Base-by-base conservation (phyloP, 1,284 basidiomycete genomes). In the Apiotrichum domesticum region DNA sequence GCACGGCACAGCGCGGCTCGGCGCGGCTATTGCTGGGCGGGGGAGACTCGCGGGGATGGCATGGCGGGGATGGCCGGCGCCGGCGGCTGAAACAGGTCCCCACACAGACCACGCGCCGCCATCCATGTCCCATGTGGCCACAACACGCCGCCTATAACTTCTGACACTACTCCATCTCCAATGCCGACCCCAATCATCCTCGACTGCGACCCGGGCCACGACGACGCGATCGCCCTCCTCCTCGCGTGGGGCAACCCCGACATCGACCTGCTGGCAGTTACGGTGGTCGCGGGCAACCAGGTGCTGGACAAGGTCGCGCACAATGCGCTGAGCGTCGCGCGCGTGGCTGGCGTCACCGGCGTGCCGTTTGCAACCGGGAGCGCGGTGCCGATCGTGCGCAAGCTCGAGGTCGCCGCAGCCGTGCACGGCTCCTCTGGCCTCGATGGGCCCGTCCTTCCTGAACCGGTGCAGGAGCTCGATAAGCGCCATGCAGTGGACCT, bases 191-290 rank as follows among this genome's bases (percentile, higher is more conserved):
- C 46, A 2, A 57, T 64, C 37, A 63, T 65, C 46, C 57, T 65
- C 37, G 63, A 65, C 57, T 63, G 62, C 46, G 63, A 65, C 55
- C 57, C 63, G 11, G 63, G 62, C 6, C 59, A 63, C 52, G 63
- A 65, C 52, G 63, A 65, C 40, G 63, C 59, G 7, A 55, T 65
- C 35, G 63, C 63, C 3, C 55, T 65, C 32, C 51, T 61, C 15
- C 51, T 65, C 6, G 61, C 63, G 8, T 48, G 43, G 40, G 63
- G 62, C 35, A 55, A 53, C 43, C 63, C 63, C 9, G n/a, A 54
- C 21, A 55, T 65, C 46, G 56, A 63, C 32, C 53, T 65, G 3
- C 42, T 61, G 6, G 59, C 60, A 1, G 53, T 65, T 6, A 65
- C 63, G 5, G 63, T 57, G 4, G 63, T 65, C 14, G 59, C 58